These are phyloP conservation scores for Calonectria fujianensis DNA, from an alignment of 2,329 filamentous ascomycete genomes.

Conservation along the genomic window DNA sequence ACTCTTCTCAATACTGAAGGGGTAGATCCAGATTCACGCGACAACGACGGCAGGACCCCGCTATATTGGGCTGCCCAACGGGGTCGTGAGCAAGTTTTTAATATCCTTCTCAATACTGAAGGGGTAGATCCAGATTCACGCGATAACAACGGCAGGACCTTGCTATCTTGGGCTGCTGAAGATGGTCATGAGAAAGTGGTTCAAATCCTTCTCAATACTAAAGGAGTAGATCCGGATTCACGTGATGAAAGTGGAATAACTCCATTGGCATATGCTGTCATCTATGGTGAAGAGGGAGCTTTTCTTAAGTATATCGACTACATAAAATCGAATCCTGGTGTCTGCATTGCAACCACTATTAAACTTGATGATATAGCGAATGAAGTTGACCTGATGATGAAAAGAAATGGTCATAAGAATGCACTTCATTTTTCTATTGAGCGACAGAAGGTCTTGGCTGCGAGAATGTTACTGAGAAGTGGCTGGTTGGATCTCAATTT, in stretches of 20 bases:
- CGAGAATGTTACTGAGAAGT: not conserved
- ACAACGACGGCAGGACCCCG: not conserved
- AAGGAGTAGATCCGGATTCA: not conserved
- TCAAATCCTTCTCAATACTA: not conserved
- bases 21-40: not conserved
- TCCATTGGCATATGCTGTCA: not conserved
- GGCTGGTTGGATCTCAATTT: not conserved
- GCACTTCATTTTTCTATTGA: not conserved
- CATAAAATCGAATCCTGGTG: not conserved
- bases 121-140: not conserved
- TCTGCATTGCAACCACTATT: not conserved
- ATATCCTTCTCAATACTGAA: not conserved
- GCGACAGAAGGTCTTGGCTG: not conserved
- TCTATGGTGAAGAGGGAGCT: fast-evolving
- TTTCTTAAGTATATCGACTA: not conserved
- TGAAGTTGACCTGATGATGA: not conserved
- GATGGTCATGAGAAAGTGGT: not conserved
- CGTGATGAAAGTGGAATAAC: not conserved
- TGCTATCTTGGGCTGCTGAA: not conserved
- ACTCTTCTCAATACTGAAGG: not conserved
- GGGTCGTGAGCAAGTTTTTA: no score
- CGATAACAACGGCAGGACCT: not conserved
- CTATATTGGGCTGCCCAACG: not conserved
- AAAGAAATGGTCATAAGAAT: not conserved
- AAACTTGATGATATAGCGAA: not conserved